Evolutionary conservation across 2,329 filamentous ascomycete species (phyloP).

Genomic region (Coniella lustricola): DNA sequence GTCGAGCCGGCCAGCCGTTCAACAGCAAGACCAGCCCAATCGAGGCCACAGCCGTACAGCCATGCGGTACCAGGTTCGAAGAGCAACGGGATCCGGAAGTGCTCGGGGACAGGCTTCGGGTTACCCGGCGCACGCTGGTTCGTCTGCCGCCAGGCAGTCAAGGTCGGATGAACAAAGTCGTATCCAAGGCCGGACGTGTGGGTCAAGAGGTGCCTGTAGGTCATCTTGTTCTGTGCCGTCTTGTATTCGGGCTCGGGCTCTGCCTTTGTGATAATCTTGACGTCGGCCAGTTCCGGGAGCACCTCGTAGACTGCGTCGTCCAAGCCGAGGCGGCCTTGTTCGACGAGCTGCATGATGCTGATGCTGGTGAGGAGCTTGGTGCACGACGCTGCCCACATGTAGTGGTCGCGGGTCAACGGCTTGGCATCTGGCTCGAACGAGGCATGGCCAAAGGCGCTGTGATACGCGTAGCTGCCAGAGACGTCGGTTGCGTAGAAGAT

Average conservation of each 20-base stretch:
- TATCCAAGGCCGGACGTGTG: constrained; percentile 1
- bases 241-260: constrained; percentile 21
- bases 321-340: constrained; percentile 40
- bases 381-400: constrained; percentile 30
- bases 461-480: constrained; percentile 32
- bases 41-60: constrained; percentile 34
- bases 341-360: constrained; percentile 47
- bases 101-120: constrained; percentile 12
- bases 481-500: constrained; percentile 34
- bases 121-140: background rate
- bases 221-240: constrained; percentile 13
- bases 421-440: constrained; percentile 31
- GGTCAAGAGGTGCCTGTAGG: constrained; percentile 1
- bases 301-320: constrained; percentile 37
- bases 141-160: constrained; percentile 1
- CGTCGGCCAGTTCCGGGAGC: constrained; percentile 40
- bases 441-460: constrained; percentile 33
- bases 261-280: constrained; percentile 39
- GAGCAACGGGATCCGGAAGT: constrained; percentile 31
- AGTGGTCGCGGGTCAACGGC: constrained; percentile 30
- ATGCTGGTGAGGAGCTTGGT: constrained; percentile 44
- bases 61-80: constrained; percentile 38
- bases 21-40: constrained; percentile 29
- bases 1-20: constrained; percentile 37
- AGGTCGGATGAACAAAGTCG: background rate